Evolutionary conservation across 2,329 filamentous ascomycete genomes (phyloP), one percentile per base, ranked within the genome.

Genomic region (Colletotrichum camelliae): DNA sequence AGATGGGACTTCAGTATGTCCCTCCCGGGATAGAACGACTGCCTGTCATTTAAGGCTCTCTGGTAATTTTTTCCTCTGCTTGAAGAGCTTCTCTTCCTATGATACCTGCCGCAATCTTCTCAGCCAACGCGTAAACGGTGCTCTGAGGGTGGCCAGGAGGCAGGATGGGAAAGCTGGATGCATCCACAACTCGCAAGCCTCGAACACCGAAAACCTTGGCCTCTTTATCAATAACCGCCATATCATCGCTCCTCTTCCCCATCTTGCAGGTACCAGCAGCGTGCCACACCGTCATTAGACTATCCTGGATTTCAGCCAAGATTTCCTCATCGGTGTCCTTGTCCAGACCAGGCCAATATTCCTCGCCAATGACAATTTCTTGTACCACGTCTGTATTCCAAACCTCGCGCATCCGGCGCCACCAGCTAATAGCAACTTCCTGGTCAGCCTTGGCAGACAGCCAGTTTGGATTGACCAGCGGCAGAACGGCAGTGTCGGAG

Each of bases 251-350:
- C 1, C 57, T 58, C 62, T 78, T 80, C 4, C 91, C 91, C 79
- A 92, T 92, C 0, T 88, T 85, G 69, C 86, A 89, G 1, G 89
- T 90, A 68, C 88, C 89, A 0, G 86, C 88, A 2, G 88, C 87
- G 80, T 93, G 91, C 62, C 69, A 75, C 74, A 92, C 90, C 0
- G 89, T 89, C 83, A 87, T 89, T 1, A 87, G 84, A 8, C 43
- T 60, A 85, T 80, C 52, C 81, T 80, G 79, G 43, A 87, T 78
- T 13, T 90, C 85, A 70, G 58, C 58, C 24, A 35, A 33, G 18
- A 61, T 61, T 33, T 89, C 80, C n/a, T 77, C 83, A 72, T 90
- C 87, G 0, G 84, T 85, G n/a, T 83, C 75, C 24, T 86, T 76
- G 35, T 84, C 76, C 4, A 70, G n/a, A 5, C 88, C 85, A 1